Conservation (phyloP, 129 eudicot genomes). For the Lactuca sativa region DNA sequence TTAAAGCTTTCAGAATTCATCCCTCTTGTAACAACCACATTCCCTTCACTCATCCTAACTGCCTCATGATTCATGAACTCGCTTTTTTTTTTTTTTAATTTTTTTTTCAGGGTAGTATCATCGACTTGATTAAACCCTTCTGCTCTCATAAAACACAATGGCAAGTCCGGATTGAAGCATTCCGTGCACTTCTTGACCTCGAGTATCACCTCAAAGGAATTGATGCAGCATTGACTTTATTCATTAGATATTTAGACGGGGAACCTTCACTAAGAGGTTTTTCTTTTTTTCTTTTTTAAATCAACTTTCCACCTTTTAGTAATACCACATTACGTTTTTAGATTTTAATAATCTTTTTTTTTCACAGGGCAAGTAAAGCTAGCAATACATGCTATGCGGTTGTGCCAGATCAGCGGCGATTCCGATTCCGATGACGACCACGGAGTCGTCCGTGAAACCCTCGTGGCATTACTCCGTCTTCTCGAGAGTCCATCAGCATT, state of each 20-base stretch:
- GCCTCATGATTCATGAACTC: background rate
- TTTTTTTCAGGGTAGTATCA: slow-evolving; percentile 60
- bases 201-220: slow-evolving; percentile 73
- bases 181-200: slow-evolving; percentile 87
- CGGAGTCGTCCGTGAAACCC: slow-evolving; percentile 74
- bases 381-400: slow-evolving; percentile 70
- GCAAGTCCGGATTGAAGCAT: slow-evolving; percentile 82
- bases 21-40: slow-evolving; percentile 63
- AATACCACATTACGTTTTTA: background rate
- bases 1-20: slow-evolving; percentile 73
- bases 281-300: background rate
- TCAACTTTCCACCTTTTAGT: background rate
- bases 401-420: slow-evolving; percentile 69
- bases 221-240: slow-evolving; percentile 65
- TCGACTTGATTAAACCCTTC: slow-evolving; percentile 64
- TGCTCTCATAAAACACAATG: slow-evolving; percentile 48
- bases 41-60: background rate
- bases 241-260: slow-evolving; percentile 57
- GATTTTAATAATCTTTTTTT: slow-evolving; percentile 13
- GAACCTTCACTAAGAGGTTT: slow-evolving; percentile 85
- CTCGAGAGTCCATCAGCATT: slow-evolving; percentile 80
- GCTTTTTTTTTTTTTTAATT: background rate
- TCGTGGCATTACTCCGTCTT: slow-evolving; percentile 73
- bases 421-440: slow-evolving; percentile 38
- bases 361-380: slow-evolving; percentile 80